Base-by-base conservation (phyloP, 2,329 filamentous ascomycete genomes). In the Colletotrichum falcatum region DNA sequence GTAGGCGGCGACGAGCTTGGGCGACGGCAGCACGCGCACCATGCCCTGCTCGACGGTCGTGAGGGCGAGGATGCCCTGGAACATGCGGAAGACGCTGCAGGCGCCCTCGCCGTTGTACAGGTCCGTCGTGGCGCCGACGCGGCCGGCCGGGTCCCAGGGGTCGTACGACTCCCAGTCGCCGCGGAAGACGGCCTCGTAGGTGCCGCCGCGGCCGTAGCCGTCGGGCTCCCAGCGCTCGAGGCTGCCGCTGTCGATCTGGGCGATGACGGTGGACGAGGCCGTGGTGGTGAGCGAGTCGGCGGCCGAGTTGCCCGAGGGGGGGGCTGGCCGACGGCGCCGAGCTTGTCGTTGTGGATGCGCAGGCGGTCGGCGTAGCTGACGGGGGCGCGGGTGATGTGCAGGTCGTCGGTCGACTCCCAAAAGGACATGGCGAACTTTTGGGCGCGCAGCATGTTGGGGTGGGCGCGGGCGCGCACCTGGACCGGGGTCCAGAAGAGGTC, bases 81-180 rank as follows among this genome's bases (percentile, higher is more conserved):
- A 92, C 86, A 94, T 92, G 60, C 93, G 87, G 78, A 94, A 92
- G 80, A 93, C 91, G 60, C 85, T 90, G 79, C 92, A 94, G 11
- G 90, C 89, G 2, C 92, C 92, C 0, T 91, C 88, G 9, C 91
- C 91, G 66, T 92, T 87, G 78, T 95, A 94, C 28, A 94, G 78
- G 77, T 95, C 92, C 74, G 89, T 89, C 3, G 86, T 85, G 11
- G 90, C 90, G 1, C 83, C 82, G 0, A 94, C 81, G 16, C 93
- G 87, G 70, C 88, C 86, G 73, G 87, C 88, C 8, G 88, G 88
- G 78, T 95, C 92, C 88, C 91, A 95, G 0, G 92, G 89, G 74
- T 95, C 91, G 76, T 92, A 94, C 2, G 89, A 82, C 76, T 95
- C 92, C 92, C 92, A 95, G 11, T 85, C 80, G 0, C 93, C 93